phyloP scores from a whole-genome alignment of 805 yeast species.

The Yamadazyma olivae region DNA sequence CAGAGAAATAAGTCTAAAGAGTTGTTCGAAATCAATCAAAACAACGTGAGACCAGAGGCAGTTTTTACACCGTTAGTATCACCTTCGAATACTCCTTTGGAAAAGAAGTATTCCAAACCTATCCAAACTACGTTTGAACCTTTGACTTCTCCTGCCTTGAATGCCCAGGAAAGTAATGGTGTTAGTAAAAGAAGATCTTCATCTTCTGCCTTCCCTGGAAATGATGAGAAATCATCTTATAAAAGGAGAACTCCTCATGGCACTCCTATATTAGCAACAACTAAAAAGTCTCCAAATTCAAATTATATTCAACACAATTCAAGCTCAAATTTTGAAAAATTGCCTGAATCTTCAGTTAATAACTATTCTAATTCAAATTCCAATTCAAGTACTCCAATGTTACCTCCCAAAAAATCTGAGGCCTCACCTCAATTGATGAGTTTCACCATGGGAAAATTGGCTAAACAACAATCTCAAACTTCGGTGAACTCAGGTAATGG shows the following conservation, averaged over 20 bases:
- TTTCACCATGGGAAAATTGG: conserved; percentile 44
- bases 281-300: conserved; percentile 8
- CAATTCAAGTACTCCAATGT: conserved; percentile 26
- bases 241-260: conserved; percentile 44
- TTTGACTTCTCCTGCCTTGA: conserved; percentile 67
- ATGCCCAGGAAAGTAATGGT: conserved; percentile 28
- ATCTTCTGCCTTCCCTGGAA: conserved; percentile 28
- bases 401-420: conserved; percentile 32
- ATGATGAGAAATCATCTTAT: conserved; percentile 18
- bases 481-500: neutral
- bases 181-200: conserved; percentile 27
- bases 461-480: conserved; percentile 25
- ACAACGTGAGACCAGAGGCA: conserved; percentile 49
- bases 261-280: conserved; percentile 30
- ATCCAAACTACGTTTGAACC: conserved; percentile 42
- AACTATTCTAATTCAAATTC: conserved; percentile 5
- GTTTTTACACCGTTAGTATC: conserved; percentile 75
- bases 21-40: conserved; percentile 12
- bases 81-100: conserved; percentile 71
- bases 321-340: conserved; percentile 21
- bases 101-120: conserved; percentile 23
- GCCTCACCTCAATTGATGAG: conserved; percentile 39
- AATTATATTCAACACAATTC: no score
- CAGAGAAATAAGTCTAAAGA: conserved; percentile 16
- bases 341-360: conserved; percentile 23